Percentiles rank a stretch among this genome's conserved stretches.
These are phyloP conservation scores for Yamadazyma triangularis DNA, from an alignment of 1,139 yeast genomes.

Conservation along the genomic window DNA sequence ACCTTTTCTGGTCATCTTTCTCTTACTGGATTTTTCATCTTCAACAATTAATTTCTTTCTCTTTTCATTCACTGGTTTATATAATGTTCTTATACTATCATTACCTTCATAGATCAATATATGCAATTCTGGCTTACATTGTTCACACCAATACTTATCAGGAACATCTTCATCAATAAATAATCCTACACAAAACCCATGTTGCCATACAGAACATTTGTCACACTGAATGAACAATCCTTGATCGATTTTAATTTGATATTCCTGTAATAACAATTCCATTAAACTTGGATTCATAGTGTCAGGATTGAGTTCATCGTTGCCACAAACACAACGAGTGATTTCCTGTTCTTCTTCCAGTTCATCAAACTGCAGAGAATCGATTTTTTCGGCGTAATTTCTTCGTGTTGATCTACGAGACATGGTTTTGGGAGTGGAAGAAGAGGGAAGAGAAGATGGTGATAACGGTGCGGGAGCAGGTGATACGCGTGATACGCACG, in stretches of 20 bases:
- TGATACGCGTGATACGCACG: background rate
- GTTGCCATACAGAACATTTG: constrained; percentile 94
- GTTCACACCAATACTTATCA: constrained; percentile 91
- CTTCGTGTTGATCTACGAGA: constrained; percentile 13
- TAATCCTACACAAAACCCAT: constrained; percentile 91
- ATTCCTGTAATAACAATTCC: constrained; percentile 43
- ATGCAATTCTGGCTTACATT: constrained; percentile 82
- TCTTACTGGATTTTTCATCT: constrained; percentile 44
- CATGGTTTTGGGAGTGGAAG: too few species aligned
- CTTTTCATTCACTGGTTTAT: constrained; percentile 45
- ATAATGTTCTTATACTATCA: constrained; percentile 39
- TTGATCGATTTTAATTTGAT: constrained; percentile 64
- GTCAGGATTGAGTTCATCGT: constrained; percentile 54
- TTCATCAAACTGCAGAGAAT: constrained; percentile 16
- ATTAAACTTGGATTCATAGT: constrained; percentile 35
- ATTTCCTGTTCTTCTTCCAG: constrained; percentile 61
- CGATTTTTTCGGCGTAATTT: constrained; percentile 9
- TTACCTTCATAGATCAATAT: constrained; percentile 34
- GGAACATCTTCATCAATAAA: constrained; percentile 72
- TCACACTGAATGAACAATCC: constrained; percentile 90
- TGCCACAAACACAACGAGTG: constrained; percentile 87
- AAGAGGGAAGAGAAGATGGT: background rate
- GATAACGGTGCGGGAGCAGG: background rate
- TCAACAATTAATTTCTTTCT: constrained; percentile 46
- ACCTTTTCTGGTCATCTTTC: constrained; percentile 25